Base-by-base conservation (phyloP, 306 rosid genomes). In the Rosa multiflora region DNA sequence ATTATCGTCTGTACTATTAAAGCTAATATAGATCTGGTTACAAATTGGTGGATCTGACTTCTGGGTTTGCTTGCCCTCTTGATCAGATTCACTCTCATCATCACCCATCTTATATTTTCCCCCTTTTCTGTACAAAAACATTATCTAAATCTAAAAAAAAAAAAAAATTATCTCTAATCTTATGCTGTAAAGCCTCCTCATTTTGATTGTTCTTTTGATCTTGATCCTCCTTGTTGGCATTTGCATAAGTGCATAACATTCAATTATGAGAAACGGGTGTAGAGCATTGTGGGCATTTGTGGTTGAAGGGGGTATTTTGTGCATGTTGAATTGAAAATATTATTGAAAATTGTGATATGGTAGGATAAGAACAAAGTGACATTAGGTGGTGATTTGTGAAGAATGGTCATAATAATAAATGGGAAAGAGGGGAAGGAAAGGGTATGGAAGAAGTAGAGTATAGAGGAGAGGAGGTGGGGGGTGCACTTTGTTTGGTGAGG, bases 1-100 rank as follows among this genome's bases (percentile, higher is more conserved):
- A 8, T 67, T 21, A 17, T 80, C 79, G 37, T 84, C 87, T 85
- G 87, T 89, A 87, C 53, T 68, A 72, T 81, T 70, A 68, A 75
- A 88, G 82, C 84, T 88, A 82, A 83, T 75, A 85, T 75, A 75
- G 85, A 82, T 88, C 84, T 78, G 62, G 58, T 82, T 61, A 46
- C 82, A 48, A 82, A 74, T 74, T 85, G 79, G 75, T 77, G 76
- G 80, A 82, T 83, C 88, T 71, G 74, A 78, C 75, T 63, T 67
- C 48, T 62, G 79, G 79, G 72, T 47, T 47, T 74, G 8, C 29
- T 61, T 43, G 58, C 58, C 44, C 46, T 59, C 8, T 15, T 26
- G 18, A 44, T 43, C 70, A 59, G 44, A 43, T 75, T 26, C 42
- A 15, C 72, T 46, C 15, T 40, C 17, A 40, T 14, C 81, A 53